These are phyloP conservation scores for Corylus heterophylla DNA, from an alignment of 306 rosid species.

Conservation along the genomic window DNA sequence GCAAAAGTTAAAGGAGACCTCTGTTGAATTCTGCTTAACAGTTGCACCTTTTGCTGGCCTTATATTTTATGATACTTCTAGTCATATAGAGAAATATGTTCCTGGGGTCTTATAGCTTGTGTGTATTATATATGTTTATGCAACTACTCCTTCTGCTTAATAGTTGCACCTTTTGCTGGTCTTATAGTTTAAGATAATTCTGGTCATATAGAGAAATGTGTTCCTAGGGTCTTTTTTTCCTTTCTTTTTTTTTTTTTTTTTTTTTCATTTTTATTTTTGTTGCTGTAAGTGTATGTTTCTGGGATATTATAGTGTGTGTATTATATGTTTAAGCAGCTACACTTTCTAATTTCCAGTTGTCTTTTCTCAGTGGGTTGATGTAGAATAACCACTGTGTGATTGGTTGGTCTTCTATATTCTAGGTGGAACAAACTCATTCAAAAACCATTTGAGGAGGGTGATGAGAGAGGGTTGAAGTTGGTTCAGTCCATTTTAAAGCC, in stretches of 20 bases:
- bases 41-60: not conserved
- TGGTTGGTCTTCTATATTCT: conserved; percentile 33
- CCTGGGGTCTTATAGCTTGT: not conserved
- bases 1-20: not conserved
- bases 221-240: not conserved
- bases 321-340: not conserved
- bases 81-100: not conserved
- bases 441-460: conserved; percentile 96
- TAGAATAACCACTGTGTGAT: conserved; percentile 25
- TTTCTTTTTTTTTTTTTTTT: too few relatives aligned
- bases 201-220: not conserved
- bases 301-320: not conserved
- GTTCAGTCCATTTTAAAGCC: conserved; percentile 91
- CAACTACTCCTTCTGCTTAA: not conserved
- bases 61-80: not conserved
- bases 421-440: conserved; percentile 99
- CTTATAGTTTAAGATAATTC: not conserved
- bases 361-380: conserved; percentile 16
- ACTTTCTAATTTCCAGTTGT: not conserved
- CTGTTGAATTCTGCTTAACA: not conserved
- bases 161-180: not conserved
- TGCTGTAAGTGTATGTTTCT: too few relatives aligned
- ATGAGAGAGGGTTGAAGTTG: conserved; percentile 83
- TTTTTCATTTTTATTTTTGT: too few relatives aligned
- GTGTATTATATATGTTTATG: not conserved